A percentile compares a stretch with the other conserved stretches of the same genome.
Conservation (phyloP, 306 rosid genomes). For the Trifolium fragiferum region DNA sequence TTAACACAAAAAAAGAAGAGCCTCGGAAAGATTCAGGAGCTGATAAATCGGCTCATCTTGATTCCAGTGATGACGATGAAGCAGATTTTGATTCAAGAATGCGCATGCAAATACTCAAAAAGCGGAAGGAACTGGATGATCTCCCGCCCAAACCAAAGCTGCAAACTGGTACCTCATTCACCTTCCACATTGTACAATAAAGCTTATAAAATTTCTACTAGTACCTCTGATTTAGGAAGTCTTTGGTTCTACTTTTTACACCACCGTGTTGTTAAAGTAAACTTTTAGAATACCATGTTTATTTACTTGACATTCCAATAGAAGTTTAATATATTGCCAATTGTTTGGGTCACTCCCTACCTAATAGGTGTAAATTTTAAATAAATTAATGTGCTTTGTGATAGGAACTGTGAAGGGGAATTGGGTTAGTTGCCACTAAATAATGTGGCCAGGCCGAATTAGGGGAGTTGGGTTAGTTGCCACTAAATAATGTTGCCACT, state of each 20-base stretch:
- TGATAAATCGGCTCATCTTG: conserved; percentile 43
- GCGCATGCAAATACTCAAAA: conserved; percentile 84
- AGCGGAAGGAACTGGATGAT: conserved; percentile 76
- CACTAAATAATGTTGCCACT: too few relatives aligned
- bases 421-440: not conserved
- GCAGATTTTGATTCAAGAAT: conserved; percentile 86
- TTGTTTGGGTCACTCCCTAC: conserved; percentile 19
- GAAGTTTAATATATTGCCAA: conserved; percentile 5
- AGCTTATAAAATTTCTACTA: conserved; percentile 37
- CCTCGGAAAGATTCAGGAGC: conserved; percentile 54
- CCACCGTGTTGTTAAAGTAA: conserved; percentile 9
- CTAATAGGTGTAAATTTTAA: conserved; percentile 1
- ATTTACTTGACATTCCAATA: conserved; percentile 14
- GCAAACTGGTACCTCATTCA: conserved; percentile 57
- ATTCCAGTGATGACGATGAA: conserved; percentile 67
- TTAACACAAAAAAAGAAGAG: conserved; percentile 76
- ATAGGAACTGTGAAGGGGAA: not conserved
- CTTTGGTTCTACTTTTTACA: conserved; percentile 36
- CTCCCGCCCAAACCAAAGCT: conserved; percentile 64
- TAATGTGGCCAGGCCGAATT: not conserved
- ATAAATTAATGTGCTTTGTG: not conserved
- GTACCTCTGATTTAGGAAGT: conserved; percentile 33
- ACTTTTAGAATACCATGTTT: conserved; percentile 8
- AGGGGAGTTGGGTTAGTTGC: too few relatives aligned
- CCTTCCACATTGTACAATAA: conserved; percentile 29